phyloP scores from a whole-genome alignment of 768 basidiomycete genomes.

The Leucocoprinus leucothites region DNA sequence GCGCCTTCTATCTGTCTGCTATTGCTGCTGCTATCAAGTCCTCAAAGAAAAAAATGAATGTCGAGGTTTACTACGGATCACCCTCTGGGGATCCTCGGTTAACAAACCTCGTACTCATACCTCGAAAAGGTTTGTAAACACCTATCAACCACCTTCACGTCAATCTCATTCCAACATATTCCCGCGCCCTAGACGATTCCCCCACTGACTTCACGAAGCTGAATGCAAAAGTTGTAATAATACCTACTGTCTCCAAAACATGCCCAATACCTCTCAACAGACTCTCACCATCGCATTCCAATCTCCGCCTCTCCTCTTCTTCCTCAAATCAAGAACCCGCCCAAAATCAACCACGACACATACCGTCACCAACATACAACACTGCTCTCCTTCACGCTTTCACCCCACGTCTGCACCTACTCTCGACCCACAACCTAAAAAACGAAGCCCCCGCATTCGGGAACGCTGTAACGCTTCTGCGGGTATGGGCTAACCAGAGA shows the following conservation, averaged over 20 bases:
- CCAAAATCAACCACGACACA: slow-evolving; percentile 21
- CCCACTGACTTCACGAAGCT: slow-evolving; percentile 61
- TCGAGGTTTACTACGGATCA: slow-evolving; percentile 63
- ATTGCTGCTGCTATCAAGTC: slow-evolving; percentile 60
- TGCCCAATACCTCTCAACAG: slow-evolving; percentile 65
- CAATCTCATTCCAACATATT: too few relatives aligned
- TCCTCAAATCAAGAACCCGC: slow-evolving; percentile 16
- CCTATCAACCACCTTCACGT: too few relatives aligned
- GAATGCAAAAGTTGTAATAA: slow-evolving; percentile 69
- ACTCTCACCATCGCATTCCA: slow-evolving; percentile 73
- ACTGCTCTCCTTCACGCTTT: slow-evolving; percentile 56
- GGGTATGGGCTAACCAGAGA: slow-evolving; percentile 88
- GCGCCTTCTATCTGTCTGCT: slow-evolving; percentile 83
- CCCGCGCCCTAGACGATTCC: slow-evolving; percentile 54
- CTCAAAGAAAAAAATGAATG: slow-evolving; percentile 41
- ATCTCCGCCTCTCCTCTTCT: slow-evolving; percentile 33
- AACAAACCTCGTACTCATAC: slow-evolving; percentile 60
- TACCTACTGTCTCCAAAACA: slow-evolving; percentile 57
- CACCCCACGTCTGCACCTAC: slow-evolving; percentile 49
- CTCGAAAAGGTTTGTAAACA: slow-evolving; percentile 43
- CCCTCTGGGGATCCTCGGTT: slow-evolving; percentile 58
- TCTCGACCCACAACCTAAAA: slow-evolving; percentile 49
- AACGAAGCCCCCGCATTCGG: slow-evolving; percentile 60
- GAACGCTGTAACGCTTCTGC: slow-evolving; percentile 75
- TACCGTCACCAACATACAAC: slow-evolving; percentile 80